Conservation (phyloP, 768 basidiomycete genomes). For the Leccinum imitatum region DNA sequence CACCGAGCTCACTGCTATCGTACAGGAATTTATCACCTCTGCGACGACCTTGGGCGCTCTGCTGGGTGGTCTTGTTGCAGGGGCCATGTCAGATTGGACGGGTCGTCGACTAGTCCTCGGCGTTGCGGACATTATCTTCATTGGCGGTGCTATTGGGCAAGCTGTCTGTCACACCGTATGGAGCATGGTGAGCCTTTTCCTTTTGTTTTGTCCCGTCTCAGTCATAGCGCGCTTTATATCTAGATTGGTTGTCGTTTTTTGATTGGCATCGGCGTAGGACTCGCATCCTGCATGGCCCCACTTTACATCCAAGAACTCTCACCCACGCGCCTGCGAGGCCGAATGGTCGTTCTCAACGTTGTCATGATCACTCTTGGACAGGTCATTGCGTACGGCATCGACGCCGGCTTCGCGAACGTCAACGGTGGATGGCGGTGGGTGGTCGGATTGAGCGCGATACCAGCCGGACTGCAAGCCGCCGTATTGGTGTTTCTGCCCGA, state of each 20-base stretch:
- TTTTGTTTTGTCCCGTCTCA: neutral
- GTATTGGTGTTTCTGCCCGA: conserved; percentile 71
- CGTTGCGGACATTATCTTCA: conserved; percentile 71
- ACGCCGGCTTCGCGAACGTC: conserved; percentile 60
- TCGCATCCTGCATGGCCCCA: conserved; percentile 77
- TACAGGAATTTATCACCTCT: conserved; percentile 77
- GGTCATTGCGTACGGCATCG: conserved; percentile 75
- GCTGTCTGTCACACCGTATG: conserved; percentile 68
- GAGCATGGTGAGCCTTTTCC: conserved; percentile 52
- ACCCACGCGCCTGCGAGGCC: conserved; percentile 68
- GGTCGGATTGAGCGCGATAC: conserved; percentile 74
- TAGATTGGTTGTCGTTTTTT: conserved; percentile 73
- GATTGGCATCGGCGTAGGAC: conserved; percentile 71
- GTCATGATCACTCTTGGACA: conserved; percentile 82
- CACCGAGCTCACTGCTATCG: neutral
- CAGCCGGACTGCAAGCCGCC: conserved; percentile 61
- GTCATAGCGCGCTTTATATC: neutral
- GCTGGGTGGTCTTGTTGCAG: conserved; percentile 65
- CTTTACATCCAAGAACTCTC: conserved; percentile 84
- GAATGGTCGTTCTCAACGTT: conserved; percentile 79
- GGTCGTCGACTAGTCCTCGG: conserved; percentile 66
- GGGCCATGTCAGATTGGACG: conserved; percentile 54
- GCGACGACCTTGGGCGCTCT: conserved; percentile 77
- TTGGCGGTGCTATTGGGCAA: conserved; percentile 70
- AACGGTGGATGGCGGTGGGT: conserved; percentile 79